These are phyloP conservation scores for Fusarium tricinctum DNA, from an alignment of 2,329 filamentous ascomycete species.

Conservation along the genomic window DNA sequence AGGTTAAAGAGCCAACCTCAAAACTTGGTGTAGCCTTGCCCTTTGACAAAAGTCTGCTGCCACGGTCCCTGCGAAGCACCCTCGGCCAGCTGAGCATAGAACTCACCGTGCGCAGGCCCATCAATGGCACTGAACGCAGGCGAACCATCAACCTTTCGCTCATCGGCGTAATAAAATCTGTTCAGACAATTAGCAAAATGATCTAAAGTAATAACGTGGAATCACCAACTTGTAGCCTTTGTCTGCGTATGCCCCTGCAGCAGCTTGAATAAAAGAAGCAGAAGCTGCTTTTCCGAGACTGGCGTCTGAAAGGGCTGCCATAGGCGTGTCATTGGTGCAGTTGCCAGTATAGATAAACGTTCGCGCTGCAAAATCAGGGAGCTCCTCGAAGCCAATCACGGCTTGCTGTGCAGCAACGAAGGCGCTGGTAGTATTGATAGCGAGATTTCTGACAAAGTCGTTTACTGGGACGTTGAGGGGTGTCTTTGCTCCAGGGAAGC, in stretches of 20 bases:
- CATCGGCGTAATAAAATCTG: not conserved
- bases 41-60: not conserved
- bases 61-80: not conserved
- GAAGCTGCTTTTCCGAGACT: not conserved
- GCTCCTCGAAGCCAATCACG: not conserved
- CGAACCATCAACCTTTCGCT: not conserved
- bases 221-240: not conserved
- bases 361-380: not conserved
- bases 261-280: not conserved
- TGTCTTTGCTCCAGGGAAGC: not conserved
- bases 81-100: not conserved
- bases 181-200: not conserved
- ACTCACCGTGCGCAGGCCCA: not conserved
- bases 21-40: not conserved
- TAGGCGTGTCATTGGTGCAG: not conserved
- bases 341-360: not conserved
- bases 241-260: not conserved
- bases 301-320: not conserved
- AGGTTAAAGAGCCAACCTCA: not conserved
- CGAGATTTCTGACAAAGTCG: not conserved
- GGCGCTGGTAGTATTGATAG: not conserved
- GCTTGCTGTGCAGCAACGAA: not conserved
- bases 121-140: not conserved
- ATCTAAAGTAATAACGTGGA: accelerated
- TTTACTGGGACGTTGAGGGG: not conserved